A percentile compares a stretch with the other conserved stretches of the same genome.
Evolutionary conservation across 305 asterid species (phyloP).

Genomic region (Solanum chacoense): DNA sequence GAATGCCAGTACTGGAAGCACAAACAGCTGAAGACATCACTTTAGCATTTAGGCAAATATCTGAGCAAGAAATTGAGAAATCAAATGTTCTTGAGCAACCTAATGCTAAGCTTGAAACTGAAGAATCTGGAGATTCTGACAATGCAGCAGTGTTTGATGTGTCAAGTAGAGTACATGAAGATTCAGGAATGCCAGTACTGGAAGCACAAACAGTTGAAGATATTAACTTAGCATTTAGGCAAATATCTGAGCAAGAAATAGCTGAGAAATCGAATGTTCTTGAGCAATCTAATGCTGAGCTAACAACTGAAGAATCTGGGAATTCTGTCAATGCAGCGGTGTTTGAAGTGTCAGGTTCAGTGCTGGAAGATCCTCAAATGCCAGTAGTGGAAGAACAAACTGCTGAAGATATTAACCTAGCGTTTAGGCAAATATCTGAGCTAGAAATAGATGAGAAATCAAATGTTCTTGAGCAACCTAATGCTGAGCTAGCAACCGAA

Average conservation of each 20-base stretch:
- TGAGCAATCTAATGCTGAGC: not conserved
- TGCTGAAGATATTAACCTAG: slow-evolving; percentile 20
- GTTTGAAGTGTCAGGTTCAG: slow-evolving; percentile 5
- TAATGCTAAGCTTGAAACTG: slow-evolving; percentile 11
- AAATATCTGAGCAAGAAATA: not conserved
- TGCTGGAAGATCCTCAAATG: slow-evolving; percentile 8
- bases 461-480: slow-evolving; percentile 7
- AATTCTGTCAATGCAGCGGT: not conserved
- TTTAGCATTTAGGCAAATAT: not conserved
- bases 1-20: slow-evolving; percentile 28
- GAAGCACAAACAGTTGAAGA: not conserved
- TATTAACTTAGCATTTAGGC: not conserved
- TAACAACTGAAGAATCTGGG: not conserved
- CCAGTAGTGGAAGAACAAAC: slow-evolving; percentile 26
- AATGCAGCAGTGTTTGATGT: not conserved
- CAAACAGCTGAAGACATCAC: slow-evolving; percentile 20
- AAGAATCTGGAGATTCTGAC: not conserved
- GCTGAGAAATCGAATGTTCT: not conserved
- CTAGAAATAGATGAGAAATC: slow-evolving; percentile 3
- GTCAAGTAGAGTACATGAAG: not conserved
- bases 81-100: slow-evolving; percentile 3
- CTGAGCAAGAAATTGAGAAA: not conserved
- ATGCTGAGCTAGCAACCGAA: slow-evolving; percentile 9
- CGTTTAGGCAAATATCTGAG: slow-evolving; percentile 13
- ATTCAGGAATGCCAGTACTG: not conserved